Base-by-base conservation (phyloP, 2,329 filamentous ascomycete genomes). In the Harringtonia lauricola region DNA sequence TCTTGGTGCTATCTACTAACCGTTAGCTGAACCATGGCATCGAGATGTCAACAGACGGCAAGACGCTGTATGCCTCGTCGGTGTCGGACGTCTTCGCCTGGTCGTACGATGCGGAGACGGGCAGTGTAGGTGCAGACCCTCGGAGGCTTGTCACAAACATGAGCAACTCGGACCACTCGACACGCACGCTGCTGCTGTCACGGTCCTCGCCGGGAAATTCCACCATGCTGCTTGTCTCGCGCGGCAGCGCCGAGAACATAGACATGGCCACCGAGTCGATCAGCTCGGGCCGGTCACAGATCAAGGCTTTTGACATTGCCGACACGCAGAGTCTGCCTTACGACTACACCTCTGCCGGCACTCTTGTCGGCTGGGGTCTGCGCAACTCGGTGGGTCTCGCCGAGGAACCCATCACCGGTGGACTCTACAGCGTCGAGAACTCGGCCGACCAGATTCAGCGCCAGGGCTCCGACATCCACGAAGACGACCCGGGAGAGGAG, bases 401-500 rank as follows among this genome's bases (percentile, higher is more conserved):
- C 22, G 78, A 82, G 56, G 47, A 51, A 9, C 46, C 49, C n/a
- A 38, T 29, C 8, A 50, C 46, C 9, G 45, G 45, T 28, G 48
- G 39, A 14, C 30, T 50, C 19, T 50, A 41, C 43, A 48, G 43
- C 41, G 50, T 52, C 17, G 50, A 52, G 41, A 52, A 52, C 42
- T 49, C 46, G 36, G 46, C 47, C 17, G 50, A 52, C 56, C 58
- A 82, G 24, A 63, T 84, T 36, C 55, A 62, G 28, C 68, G 80
- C 19, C 52, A 64, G 19, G 71, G 69, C 7, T 51, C 61, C 8
- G 76, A 81, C 51, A 70, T 83, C 36, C 78, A 83, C 52, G 62
- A 75, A 49, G 65, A 80, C 49, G 85, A 85, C 53, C 81, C 81
- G 0, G 81, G 74, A n/a, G 81, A 86, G 55, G 79, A 86, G 57